Evolutionary conservation across 805 yeast species (phyloP).

Genomic region (Candida michaelii): DNA sequence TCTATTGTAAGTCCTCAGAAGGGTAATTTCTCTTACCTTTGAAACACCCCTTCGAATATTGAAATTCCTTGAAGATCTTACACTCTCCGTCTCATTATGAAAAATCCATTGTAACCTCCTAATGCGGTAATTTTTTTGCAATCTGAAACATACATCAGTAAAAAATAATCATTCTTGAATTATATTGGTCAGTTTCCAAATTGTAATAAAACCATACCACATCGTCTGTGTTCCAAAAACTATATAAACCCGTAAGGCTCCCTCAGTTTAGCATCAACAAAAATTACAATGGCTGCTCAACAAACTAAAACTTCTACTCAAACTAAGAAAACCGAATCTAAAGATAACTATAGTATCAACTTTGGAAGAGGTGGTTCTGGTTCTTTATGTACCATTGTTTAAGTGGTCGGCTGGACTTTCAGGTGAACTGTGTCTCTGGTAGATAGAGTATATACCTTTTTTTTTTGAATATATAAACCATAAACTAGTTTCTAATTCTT

Average conservation of each 20-base stretch:
- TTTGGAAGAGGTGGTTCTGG: slow-evolving; percentile 2
- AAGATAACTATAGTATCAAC: slow-evolving; percentile 1
- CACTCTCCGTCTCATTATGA: not conserved
- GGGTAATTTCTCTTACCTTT: not conserved
- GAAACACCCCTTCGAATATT: too few relatives aligned
- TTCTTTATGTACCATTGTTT: slow-evolving; percentile 5
- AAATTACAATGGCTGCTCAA: slow-evolving; percentile 7
- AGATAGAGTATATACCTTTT: slow-evolving; percentile 5
- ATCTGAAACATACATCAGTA: not conserved
- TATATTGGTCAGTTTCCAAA: not conserved
- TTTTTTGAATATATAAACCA: not conserved
- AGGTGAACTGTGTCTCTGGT: slow-evolving; percentile 6
- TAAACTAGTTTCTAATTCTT: not conserved
- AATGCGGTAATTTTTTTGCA: slow-evolving; percentile 4
- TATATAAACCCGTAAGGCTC: not conserved
- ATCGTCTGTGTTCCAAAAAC: not conserved
- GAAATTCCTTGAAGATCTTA: too few relatives aligned
- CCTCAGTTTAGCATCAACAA: not conserved
- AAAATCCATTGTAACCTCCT: slow-evolving; percentile 5
- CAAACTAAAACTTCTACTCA: slow-evolving; percentile 4
- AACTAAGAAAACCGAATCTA: slow-evolving; percentile 3
- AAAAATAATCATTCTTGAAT: not conserved
- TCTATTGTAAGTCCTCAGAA: not conserved
- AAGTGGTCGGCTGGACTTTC: not conserved
- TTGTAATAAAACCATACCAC: not conserved